Evolutionary conservation across 345 rosid genomes (phyloP).

Genomic region (Bruguiera gymnorhiza): DNA sequence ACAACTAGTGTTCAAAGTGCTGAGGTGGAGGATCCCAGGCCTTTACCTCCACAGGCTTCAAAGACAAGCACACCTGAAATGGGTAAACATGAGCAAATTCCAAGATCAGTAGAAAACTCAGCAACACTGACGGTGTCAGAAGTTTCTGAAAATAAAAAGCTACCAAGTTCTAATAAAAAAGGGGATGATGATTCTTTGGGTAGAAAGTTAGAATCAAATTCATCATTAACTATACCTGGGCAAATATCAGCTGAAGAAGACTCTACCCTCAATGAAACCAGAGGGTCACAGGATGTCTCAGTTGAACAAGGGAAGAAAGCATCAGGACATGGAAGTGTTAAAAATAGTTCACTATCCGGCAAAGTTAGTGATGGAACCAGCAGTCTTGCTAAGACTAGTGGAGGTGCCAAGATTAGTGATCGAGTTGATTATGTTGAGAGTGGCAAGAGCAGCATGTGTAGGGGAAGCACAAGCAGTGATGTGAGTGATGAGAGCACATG

Average conservation of each 20-base stretch:
- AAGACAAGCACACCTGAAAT: slow-evolving; percentile 37
- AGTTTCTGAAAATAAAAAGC: slow-evolving; percentile 42
- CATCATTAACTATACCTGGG: slow-evolving; percentile 35
- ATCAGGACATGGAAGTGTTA: slow-evolving; percentile 62
- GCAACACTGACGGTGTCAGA: slow-evolving; percentile 29
- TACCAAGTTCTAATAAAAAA: slow-evolving; percentile 35
- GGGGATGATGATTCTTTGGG: slow-evolving; percentile 37
- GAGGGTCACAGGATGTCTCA: slow-evolving; percentile 42
- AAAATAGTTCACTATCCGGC: slow-evolving; percentile 69
- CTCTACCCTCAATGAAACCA: slow-evolving; percentile 39
- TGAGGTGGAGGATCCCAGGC: slow-evolving; percentile 39
- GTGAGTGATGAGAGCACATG: slow-evolving; percentile 89
- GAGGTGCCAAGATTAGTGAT: slow-evolving; percentile 71
- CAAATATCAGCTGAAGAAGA: slow-evolving; percentile 38
- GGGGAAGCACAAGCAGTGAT: slow-evolving; percentile 92
- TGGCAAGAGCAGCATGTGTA: slow-evolving; percentile 83
- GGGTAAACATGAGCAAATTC: slow-evolving; percentile 26
- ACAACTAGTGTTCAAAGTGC: slow-evolving; percentile 26
- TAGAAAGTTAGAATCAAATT: slow-evolving; percentile 34
- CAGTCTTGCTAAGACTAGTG: slow-evolving; percentile 71
- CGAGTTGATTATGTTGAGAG: slow-evolving; percentile 73
- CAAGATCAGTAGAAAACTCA: slow-evolving; percentile 30
- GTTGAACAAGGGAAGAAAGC: slow-evolving; percentile 65
- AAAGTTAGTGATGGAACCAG: slow-evolving; percentile 75
- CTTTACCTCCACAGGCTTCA: slow-evolving; percentile 32